Evolutionary conservation across 2,329 filamentous ascomycete genomes (phyloP), one percentile per base, ranked within the genome.

Genomic region (Curvularia lunata): DNA sequence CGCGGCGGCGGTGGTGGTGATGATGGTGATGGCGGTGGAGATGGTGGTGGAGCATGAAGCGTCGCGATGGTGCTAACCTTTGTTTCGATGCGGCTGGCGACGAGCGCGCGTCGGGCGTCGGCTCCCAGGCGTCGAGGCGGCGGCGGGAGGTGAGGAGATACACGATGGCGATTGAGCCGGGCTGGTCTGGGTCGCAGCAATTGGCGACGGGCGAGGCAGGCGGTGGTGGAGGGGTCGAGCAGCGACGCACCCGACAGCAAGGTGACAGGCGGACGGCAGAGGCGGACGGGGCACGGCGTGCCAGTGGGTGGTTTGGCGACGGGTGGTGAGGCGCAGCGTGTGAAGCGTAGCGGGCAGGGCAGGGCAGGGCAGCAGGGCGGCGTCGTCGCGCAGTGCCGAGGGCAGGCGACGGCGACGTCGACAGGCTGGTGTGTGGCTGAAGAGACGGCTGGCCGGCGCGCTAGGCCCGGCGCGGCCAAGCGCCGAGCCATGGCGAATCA

Each of bases 161-260:
- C 61, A 66, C 57, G 54, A 62, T 59, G 59, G 65, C 63, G 61
- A 61, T 56, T 54, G 63, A 46, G 56, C 50, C 42, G 48, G 23
- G 50, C 28, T 25, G 48, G 59, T 58, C 60, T 16, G 25, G 25
- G n/a, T 30, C 27, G 27, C 27, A 19, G 43, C 27, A 47, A 47
- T 32, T 30, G 43, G 43, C 43, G 43, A 9, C 27, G 10, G 43
- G 27, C 27, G 27, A 30, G 32, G 27, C 38, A 23, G 19, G 38
- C 38, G 30, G 19, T 37, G 9, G 54, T 43, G 45, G 54, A 57
- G 54, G 54, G 54, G 54, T 54, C 51, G 40, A 40, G 38, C 23
- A 38, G 23, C 45, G 28, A 37, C 37, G 38, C 49, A 30, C 34
- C 28, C 3, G 28, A 30, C 28, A 30, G 28, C 25, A 27, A 8